Percentiles rank a stretch among this genome's conserved stretches.
phyloP scores from a whole-genome alignment of 2,329 filamentous ascomycete genomes.

The Paracamarosporium sp. region DNA sequence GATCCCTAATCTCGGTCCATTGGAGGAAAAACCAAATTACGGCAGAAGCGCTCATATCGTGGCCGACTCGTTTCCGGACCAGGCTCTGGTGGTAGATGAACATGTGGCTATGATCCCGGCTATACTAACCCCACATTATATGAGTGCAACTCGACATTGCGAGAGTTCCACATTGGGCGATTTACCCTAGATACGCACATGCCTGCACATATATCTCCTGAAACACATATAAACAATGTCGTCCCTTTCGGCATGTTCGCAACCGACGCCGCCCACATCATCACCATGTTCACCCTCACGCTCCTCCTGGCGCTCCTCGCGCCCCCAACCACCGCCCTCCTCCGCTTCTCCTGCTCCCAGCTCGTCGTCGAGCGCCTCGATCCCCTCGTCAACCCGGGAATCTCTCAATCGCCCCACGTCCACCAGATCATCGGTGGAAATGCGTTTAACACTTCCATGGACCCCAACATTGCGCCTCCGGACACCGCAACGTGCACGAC shows the following conservation, averaged over 20 bases:
- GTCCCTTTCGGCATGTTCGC: not conserved
- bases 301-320: conserved; percentile 19
- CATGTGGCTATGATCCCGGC: not conserved
- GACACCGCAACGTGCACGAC: conserved; percentile 28
- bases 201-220: not conserved
- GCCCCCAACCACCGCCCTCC: conserved; percentile 17
- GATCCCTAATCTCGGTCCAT: not conserved
- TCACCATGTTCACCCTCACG: conserved; percentile 3
- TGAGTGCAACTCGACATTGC: not conserved
- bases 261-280: not conserved
- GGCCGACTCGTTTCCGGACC: not conserved
- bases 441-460: conserved; percentile 29
- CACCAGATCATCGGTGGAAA: conserved; percentile 17
- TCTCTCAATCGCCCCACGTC: conserved; percentile 19
- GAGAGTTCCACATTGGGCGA: not conserved
- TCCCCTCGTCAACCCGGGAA: conserved; percentile 29
- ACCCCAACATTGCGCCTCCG: conserved; percentile 18
- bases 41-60: too few relatives aligned
- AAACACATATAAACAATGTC: not conserved
- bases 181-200: conserved; percentile 6
- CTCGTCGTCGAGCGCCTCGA: conserved; percentile 29
- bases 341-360: conserved; percentile 31
- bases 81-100: not conserved
- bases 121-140: conserved; percentile 18
- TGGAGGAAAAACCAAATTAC: conserved; percentile 14